phyloP scores from a whole-genome alignment of 768 basidiomycete genomes.

The Multifurca ochricompacta region DNA sequence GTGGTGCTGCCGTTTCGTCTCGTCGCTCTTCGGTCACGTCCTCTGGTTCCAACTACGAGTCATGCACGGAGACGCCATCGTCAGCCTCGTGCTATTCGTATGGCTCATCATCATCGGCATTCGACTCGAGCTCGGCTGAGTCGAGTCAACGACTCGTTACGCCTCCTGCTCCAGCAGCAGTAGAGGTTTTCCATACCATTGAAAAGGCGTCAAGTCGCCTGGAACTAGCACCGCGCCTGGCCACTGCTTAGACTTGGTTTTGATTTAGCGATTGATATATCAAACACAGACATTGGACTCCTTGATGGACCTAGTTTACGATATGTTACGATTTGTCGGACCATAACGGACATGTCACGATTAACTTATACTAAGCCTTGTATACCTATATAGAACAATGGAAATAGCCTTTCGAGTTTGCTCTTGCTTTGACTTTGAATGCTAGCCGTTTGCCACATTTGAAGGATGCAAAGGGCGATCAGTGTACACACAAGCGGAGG shows the following conservation, averaged over 20 bases:
- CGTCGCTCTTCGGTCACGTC: not conserved
- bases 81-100: not conserved
- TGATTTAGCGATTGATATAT: not conserved
- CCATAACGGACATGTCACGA: no score
- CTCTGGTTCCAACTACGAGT: not conserved
- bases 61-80: not conserved
- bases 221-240: not conserved
- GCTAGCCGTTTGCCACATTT: no score
- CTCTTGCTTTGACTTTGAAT: no score
- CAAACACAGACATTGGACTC: no score
- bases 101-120: constrained; percentile 3
- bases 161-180: constrained; percentile 5
- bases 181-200: not conserved
- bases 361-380: no score
- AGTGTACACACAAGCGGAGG: no score
- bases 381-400: no score
- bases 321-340: not conserved
- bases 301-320: constrained; percentile 1
- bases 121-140: not conserved
- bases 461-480: no score
- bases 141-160: not conserved
- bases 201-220: not conserved
- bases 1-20: not conserved
- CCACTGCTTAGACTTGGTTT: not conserved
- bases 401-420: no score